Conservation (phyloP, 768 basidiomycete genomes). For the Agrocybe chaxingu region DNA sequence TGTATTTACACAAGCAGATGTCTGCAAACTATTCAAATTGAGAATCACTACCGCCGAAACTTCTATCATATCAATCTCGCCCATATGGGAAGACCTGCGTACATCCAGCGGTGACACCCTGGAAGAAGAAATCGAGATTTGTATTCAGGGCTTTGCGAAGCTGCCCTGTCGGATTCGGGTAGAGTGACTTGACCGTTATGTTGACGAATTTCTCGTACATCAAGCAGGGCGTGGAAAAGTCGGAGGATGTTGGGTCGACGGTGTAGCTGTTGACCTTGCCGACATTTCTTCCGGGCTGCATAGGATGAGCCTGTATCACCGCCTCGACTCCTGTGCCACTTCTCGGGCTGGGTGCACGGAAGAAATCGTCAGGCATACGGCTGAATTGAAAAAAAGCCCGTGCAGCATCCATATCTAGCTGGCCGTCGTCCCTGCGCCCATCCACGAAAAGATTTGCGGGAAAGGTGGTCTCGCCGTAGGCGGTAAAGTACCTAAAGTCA, state of each 20-base stretch:
- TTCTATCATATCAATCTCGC: neutral
- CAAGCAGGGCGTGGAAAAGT: slow-evolving; percentile 1
- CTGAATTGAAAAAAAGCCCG: slow-evolving; percentile 18
- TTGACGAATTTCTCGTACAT: slow-evolving; percentile 12
- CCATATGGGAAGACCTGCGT: slow-evolving; percentile 15
- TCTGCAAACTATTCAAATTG: no score
- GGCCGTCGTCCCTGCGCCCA: slow-evolving; percentile 15
- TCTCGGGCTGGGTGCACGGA: slow-evolving; percentile 9
- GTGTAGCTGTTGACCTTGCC: slow-evolving; percentile 13
- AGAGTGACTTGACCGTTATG: slow-evolving; percentile 11
- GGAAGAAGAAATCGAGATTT: slow-evolving; percentile 12
- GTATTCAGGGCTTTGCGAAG: slow-evolving; percentile 11
- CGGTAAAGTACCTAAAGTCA: slow-evolving; percentile 18
- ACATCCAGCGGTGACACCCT: slow-evolving; percentile 2
- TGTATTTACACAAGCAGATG: no score
- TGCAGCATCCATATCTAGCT: slow-evolving; percentile 13
- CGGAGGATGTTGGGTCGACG: slow-evolving; percentile 11
- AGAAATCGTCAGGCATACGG: slow-evolving; percentile 14
- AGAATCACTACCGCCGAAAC: neutral
- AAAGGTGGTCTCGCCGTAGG: slow-evolving; percentile 17
- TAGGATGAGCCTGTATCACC: slow-evolving; percentile 8
- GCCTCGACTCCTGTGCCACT: slow-evolving; percentile 2
- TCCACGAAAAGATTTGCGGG: slow-evolving; percentile 21
- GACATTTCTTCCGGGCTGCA: slow-evolving; percentile 14
- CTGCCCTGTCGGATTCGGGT: slow-evolving; percentile 15